These are phyloP conservation scores for Vinca major DNA, from an alignment of 305 asterid genomes.

Conservation along the genomic window DNA sequence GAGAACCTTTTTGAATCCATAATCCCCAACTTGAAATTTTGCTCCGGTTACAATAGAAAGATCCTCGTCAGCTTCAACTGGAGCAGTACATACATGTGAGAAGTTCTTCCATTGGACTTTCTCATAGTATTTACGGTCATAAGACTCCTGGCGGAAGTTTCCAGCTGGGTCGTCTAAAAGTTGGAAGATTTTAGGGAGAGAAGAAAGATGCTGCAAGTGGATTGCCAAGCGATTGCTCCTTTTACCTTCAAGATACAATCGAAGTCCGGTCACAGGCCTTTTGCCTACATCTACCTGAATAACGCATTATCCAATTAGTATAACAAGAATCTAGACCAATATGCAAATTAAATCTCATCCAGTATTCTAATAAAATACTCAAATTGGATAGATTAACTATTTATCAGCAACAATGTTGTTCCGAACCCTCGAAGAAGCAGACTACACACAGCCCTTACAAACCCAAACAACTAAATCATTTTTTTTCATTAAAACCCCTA, in stretches of 20 bases:
- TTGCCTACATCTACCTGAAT: constrained; percentile 90
- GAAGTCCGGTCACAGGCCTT: constrained; percentile 88
- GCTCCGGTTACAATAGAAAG: constrained; percentile 84
- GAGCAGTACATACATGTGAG: constrained; percentile 93
- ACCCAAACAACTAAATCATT: too few species aligned
- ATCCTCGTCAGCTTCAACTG: constrained; percentile 81
- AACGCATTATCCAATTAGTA: constrained; percentile 12
- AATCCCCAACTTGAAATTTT: constrained; percentile 59
- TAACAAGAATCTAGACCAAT: background rate
- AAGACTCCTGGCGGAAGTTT: constrained; percentile 42
- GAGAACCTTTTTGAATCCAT: constrained; percentile 78
- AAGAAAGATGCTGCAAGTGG: constrained; percentile 87
- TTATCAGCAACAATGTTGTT: background rate
- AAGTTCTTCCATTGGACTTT: constrained; percentile 95
- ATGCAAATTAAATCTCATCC: background rate
- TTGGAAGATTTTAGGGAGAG: constrained; percentile 77
- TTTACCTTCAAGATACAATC: constrained; percentile 86
- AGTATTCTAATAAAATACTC: background rate
- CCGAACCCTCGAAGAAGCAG: background rate
- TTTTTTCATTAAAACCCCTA: background rate
- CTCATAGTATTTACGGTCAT: constrained; percentile 70
- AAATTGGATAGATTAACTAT: background rate
- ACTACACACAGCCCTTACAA: background rate
- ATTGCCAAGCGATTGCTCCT: constrained; percentile 88
- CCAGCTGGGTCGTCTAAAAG: constrained; percentile 64